Percentiles rank a stretch among this genome's conserved stretches.
Evolutionary conservation across 2,329 filamentous ascomycete genomes (phyloP).

Genomic region (Botrytis elliptica): DNA sequence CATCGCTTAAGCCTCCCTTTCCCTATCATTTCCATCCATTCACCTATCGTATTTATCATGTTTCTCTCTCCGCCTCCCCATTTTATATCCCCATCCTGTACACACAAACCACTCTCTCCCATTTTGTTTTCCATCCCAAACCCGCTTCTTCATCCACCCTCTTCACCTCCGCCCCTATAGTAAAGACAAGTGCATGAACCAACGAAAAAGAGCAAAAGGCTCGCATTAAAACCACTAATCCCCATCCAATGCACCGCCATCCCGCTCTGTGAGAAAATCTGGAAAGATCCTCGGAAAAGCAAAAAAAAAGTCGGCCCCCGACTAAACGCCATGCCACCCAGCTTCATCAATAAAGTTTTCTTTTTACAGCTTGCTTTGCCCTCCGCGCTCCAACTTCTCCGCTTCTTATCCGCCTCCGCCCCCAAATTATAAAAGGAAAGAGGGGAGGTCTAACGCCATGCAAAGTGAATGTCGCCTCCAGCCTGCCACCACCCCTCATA

Average conservation of each 20-base stretch:
- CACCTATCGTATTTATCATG: conserved; percentile 5
- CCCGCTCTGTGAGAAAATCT: not conserved
- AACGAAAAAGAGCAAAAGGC: conserved; percentile 4
- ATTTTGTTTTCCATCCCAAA: not conserved
- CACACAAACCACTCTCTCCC: not conserved
- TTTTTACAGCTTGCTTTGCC: conserved; percentile 10
- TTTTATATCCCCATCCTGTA: conserved; percentile 1
- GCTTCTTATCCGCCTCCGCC: not conserved
- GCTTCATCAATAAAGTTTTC: conserved; percentile 16
- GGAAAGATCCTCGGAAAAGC: not conserved
- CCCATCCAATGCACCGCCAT: conserved; percentile 10
- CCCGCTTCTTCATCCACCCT: not conserved
- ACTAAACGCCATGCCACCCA: conserved; percentile 12
- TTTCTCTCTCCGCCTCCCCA: not conserved
- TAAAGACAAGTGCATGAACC: conserved; percentile 12
- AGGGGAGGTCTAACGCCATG: not conserved
- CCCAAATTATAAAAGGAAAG: not conserved
- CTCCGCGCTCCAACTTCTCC: not conserved
- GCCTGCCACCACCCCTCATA: conserved; percentile 8
- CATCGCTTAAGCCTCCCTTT: not conserved
- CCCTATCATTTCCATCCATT: not conserved
- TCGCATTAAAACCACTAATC: conserved; percentile 7
- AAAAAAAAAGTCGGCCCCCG: conserved; percentile 2
- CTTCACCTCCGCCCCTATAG: not conserved
- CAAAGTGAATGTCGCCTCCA: conserved; percentile 5